Conservation (phyloP, 192 early-diverging fungal species). For the Phlyctochytrium planicorne region DNA sequence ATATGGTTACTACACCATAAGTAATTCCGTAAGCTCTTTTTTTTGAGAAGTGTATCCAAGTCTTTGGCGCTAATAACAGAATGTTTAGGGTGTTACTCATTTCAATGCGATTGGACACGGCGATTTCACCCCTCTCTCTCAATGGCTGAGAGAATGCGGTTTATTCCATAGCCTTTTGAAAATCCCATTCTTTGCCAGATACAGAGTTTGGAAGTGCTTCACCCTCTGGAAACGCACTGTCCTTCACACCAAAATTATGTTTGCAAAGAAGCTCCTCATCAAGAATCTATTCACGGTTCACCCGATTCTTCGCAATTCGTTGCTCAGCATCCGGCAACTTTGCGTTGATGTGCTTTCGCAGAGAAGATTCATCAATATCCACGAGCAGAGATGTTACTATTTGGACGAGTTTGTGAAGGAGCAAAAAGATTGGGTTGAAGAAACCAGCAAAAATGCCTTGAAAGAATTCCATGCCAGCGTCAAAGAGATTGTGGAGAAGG, state of each 20-base stretch:
- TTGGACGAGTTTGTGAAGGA: slow-evolving; percentile 34
- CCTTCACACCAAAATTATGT: slow-evolving; percentile 36
- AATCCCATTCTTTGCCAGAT: slow-evolving; percentile 45
- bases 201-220: slow-evolving; percentile 49
- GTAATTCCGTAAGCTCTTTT: slow-evolving; percentile 27
- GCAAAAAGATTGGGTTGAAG: slow-evolving; percentile 36
- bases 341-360: slow-evolving; percentile 29
- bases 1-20: slow-evolving; percentile 42
- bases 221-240: slow-evolving; percentile 40
- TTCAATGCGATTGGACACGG: slow-evolving; percentile 32
- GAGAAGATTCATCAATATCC: slow-evolving; percentile 28
- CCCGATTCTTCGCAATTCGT: slow-evolving; percentile 20
- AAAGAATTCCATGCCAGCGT: slow-evolving; percentile 27
- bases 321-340: slow-evolving; percentile 24
- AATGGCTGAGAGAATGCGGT: slow-evolving; percentile 45
- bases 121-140: slow-evolving; percentile 41
- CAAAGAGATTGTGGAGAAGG: slow-evolving; percentile 35
- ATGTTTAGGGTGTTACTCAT: slow-evolving; percentile 39
- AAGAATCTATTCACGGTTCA: slow-evolving; percentile 37
- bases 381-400: slow-evolving; percentile 28
- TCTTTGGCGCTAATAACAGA: neutral
- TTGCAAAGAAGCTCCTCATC: slow-evolving; percentile 29
- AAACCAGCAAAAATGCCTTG: slow-evolving; percentile 25
- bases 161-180: slow-evolving; percentile 41
- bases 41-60: neutral